phyloP scores from a whole-genome alignment of 2,329 filamentous ascomycete species.

The Fusarium sp. region DNA sequence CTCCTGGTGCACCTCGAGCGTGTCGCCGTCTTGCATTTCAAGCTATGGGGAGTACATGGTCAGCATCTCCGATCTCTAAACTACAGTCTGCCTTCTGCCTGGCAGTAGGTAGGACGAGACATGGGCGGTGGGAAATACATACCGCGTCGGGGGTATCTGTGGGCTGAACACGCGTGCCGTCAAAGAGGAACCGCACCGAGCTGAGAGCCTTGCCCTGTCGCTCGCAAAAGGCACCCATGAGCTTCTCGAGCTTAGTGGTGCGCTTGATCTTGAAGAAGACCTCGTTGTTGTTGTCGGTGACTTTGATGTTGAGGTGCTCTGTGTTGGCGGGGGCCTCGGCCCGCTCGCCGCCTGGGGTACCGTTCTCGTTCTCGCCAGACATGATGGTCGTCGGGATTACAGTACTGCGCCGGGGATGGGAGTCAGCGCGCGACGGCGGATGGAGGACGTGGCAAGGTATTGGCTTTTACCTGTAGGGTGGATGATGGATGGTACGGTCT shows the following conservation, averaged over 20 bases:
- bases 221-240: constrained; percentile 98
- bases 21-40: constrained; percentile 96
- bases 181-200: constrained; percentile 94
- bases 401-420: constrained; percentile 6
- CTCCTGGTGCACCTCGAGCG: constrained; percentile 96
- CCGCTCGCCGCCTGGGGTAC: constrained; percentile 60
- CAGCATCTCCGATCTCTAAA: constrained; percentile 6
- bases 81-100: not conserved
- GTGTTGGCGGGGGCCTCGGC: constrained; percentile 59
- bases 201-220: constrained; percentile 87
- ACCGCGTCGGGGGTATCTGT: constrained; percentile 92
- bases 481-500: not conserved
- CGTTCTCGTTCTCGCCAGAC: constrained; percentile 59
- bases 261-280: constrained; percentile 99
- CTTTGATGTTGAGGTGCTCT: constrained; percentile 98
- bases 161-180: constrained; percentile 90
- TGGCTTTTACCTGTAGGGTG: constrained; percentile 23
- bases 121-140: constrained; percentile 55
- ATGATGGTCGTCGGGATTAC: constrained; percentile 49
- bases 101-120: not conserved
- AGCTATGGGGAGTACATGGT: constrained; percentile 67
- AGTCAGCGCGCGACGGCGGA: constrained; percentile 27
- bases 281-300: constrained; percentile 99
- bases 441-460: constrained; percentile 18
- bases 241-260: constrained; percentile 92